These are phyloP conservation scores for Lecanoromycetidae sp. DNA, from an alignment of 2,329 filamentous ascomycete species.

Conservation along the genomic window DNA sequence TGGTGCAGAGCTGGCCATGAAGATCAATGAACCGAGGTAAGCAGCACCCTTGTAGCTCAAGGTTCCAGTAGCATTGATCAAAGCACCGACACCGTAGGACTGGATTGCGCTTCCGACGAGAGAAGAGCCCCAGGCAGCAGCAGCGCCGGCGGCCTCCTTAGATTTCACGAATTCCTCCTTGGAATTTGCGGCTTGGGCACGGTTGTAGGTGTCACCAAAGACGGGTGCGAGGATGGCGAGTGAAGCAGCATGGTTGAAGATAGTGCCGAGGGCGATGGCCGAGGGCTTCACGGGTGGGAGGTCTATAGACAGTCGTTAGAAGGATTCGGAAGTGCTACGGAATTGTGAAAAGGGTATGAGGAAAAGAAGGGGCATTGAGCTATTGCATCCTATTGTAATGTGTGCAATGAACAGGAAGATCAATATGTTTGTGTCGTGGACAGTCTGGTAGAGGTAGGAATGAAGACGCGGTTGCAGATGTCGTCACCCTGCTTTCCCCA, in stretches of 20 bases:
- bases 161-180: conserved; percentile 95
- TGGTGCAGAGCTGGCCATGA: conserved; percentile 79
- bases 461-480: not conserved
- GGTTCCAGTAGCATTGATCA: conserved; percentile 90
- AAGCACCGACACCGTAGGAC: conserved; percentile 75
- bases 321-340: not conserved
- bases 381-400: not conserved
- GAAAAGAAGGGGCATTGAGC: not conserved
- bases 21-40: conserved; percentile 83
- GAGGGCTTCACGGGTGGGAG: conserved; percentile 88
- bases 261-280: conserved; percentile 86
- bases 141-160: conserved; percentile 80
- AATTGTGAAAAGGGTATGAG: not conserved
- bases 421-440: too few species aligned
- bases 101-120: conserved; percentile 80
- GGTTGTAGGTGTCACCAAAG: conserved; percentile 90
- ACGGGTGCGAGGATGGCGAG: conserved; percentile 76
- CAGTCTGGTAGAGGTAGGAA: too few species aligned
- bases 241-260: conserved; percentile 90
- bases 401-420: too few species aligned
- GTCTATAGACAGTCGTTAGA: conserved; percentile 32
- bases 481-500: not conserved
- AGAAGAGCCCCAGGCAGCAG: conserved; percentile 79
- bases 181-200: conserved; percentile 78
- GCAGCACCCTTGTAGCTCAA: conserved; percentile 94